Base-by-base conservation (phyloP, 208 protist species). In the Lotmaria passim region DNA sequence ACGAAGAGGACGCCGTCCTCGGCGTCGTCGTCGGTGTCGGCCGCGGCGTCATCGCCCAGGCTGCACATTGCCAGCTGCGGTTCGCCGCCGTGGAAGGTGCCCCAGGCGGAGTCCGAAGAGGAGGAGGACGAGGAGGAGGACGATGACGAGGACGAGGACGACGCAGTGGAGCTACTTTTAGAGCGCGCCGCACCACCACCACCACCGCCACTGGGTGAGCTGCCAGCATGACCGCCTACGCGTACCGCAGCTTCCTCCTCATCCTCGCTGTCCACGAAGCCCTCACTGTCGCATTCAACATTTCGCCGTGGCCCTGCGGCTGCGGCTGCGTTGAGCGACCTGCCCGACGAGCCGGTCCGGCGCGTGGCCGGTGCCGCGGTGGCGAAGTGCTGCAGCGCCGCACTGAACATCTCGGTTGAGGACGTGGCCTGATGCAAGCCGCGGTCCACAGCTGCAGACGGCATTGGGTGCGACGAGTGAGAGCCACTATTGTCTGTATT, bases 1-100 rank as follows among this genome's bases (percentile, higher is more conserved):
- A 92, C 56, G 58, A 91, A 95, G 28, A 76, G 62, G 17, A 91
- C 48, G 31, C 65, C 74, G 24, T 77, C 79, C 50, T 82, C 78
- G 41, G 36, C 63, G 14, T 50, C 47, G 34, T 78, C 64, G 53
- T 59, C 60, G 0, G 64, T 69, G 34, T 66, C 78, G 31, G 21
- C 55, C 15, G 24, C 10, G 0, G 43, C 47, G 28, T 60, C 67
- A 11, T 67, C 56, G 6, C 57, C 57, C 30, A 43, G 33, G 19
- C 46, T 38, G 56, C 70, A 76, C 46, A 57, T 21, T 17, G 61
- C 61, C 38, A 76, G 36, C 47, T 60, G 41, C 48, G 62, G 55
- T 28, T 78, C 64, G 21, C 56, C 68, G 24, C 69, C 73, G 11
- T 36, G 60, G 24, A 86, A 72, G 21, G 73, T 79, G 19, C 77